Percentiles rank a stretch among this genome's conserved stretches.
Conservation (phyloP, 2,329 filamentous ascomycete genomes). For the Ophiostoma pallidulum region DNA sequence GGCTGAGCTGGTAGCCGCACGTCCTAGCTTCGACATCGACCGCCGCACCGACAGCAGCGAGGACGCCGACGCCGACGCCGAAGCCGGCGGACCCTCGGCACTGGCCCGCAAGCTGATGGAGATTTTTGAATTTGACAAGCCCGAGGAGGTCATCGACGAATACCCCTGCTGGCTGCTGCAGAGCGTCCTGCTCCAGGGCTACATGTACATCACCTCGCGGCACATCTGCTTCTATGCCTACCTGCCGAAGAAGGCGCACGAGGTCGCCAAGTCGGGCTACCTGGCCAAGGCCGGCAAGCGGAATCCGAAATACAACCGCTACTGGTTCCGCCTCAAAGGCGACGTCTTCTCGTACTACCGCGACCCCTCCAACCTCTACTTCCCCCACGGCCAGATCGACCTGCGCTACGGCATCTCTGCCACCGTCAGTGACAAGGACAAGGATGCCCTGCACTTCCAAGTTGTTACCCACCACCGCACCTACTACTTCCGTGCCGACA, state of each 20-base stretch:
- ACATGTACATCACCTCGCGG: slow-evolving; percentile 86
- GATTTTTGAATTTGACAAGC: slow-evolving; percentile 73
- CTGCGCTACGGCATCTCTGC: slow-evolving; percentile 85
- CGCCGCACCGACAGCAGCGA: slow-evolving; percentile 27
- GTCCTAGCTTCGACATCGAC: slow-evolving; percentile 49
- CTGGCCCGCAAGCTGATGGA: slow-evolving; percentile 67
- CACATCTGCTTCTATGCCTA: slow-evolving; percentile 98
- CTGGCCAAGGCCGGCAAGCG: slow-evolving; percentile 80
- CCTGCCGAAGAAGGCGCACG: slow-evolving; percentile 81
- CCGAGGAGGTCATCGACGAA: slow-evolving; percentile 82
- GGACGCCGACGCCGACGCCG: slow-evolving; percentile 17
- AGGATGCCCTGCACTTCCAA: slow-evolving; percentile 67
- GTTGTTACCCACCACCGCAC: slow-evolving; percentile 74
- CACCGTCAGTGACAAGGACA: slow-evolving; percentile 53
- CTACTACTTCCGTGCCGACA: slow-evolving; percentile 86
- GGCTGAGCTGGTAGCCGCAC: slow-evolving; percentile 47
- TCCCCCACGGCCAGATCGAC: slow-evolving; percentile 85
- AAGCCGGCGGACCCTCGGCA: slow-evolving; percentile 39
- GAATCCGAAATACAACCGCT: slow-evolving; percentile 78
- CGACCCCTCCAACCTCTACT: slow-evolving; percentile 78
- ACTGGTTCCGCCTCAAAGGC: slow-evolving; percentile 88
- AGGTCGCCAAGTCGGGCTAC: slow-evolving; percentile 76
- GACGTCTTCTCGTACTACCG: slow-evolving; percentile 87
- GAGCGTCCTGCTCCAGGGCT: slow-evolving; percentile 84
- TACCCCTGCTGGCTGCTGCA: slow-evolving; percentile 91